phyloP scores from a whole-genome alignment of 352 stramenopile genomes.

The Phytopythium boreale region DNA sequence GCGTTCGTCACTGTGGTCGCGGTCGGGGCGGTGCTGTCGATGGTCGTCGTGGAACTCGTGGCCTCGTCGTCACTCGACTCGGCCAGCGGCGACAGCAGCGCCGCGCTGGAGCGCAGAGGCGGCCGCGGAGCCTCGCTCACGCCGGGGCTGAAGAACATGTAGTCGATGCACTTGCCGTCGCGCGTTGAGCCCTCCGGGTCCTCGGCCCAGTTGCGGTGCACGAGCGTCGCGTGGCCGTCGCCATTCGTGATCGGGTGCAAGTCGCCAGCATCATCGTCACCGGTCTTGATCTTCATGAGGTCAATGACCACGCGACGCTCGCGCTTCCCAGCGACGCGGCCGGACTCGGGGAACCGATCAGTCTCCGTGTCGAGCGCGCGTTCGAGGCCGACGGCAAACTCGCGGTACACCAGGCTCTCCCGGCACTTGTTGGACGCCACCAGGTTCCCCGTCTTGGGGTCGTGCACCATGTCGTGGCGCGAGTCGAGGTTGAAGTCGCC shows the following conservation, averaged over 20 bases:
- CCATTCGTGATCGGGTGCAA: conserved; percentile 79
- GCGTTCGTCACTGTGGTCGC: conserved; percentile 12
- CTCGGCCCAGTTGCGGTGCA: conserved; percentile 24
- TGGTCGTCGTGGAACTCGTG: conserved; percentile 2
- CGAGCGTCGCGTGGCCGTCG: conserved; percentile 64
- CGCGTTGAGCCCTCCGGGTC: conserved; percentile 43
- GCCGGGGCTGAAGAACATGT: conserved; percentile 71
- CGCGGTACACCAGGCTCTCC: conserved; percentile 62
- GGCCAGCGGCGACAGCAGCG: conserved; percentile 4
- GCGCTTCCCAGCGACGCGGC: not conserved
- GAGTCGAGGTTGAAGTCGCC: conserved; percentile 84
- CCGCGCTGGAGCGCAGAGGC: not conserved
- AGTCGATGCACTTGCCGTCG: conserved; percentile 86
- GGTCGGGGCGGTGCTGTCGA: conserved; percentile 8
- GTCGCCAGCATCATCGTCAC: conserved; percentile 24
- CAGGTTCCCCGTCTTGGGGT: conserved; percentile 14
- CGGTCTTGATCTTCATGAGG: conserved; percentile 50
- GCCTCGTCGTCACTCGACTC: conserved; percentile 7
- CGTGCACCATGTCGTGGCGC: conserved; percentile 62
- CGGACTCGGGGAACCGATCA: conserved; percentile 5
- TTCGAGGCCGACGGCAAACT: conserved; percentile 49
- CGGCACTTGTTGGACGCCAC: conserved; percentile 31
- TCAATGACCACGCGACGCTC: conserved; percentile 38
- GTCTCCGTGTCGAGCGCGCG: conserved; percentile 22
- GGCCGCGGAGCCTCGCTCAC: conserved; percentile 16